A percentile compares a stretch with the other conserved stretches of the same genome.
These are phyloP conservation scores for Ramalina intermedia DNA, from an alignment of 495 filamentous ascomycete genomes.

Conservation along the genomic window DNA sequence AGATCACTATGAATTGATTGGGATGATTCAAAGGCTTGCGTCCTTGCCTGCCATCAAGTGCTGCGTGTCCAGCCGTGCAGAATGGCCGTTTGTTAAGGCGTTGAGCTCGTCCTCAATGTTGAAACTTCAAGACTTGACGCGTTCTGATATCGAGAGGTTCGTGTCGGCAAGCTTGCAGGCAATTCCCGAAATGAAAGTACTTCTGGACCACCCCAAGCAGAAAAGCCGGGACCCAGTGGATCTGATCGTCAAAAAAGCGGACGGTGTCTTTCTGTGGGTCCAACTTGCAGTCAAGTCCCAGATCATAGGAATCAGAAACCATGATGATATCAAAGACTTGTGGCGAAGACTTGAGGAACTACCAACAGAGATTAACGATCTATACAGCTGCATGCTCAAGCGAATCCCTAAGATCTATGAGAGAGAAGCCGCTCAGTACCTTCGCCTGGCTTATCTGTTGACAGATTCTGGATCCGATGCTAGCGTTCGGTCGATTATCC, in stretches of 20 bases:
- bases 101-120: slow-evolving; percentile 12
- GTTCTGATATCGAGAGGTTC: slow-evolving; percentile 2
- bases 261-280: not conserved
- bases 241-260: not conserved
- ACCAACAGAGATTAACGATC: slow-evolving; percentile 2
- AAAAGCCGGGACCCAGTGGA: not conserved
- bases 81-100: slow-evolving; percentile 27
- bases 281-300: not conserved
- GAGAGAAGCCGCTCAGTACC: not conserved
- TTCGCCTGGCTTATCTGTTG: not conserved
- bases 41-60: slow-evolving; percentile 23
- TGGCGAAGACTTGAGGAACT: not conserved
- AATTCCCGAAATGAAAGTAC: not conserved
- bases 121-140: slow-evolving; percentile 1
- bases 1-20: slow-evolving; percentile 11
- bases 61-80: slow-evolving; percentile 37
- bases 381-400: slow-evolving; percentile 6
- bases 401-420: slow-evolving; percentile 3
- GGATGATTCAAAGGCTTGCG: slow-evolving; percentile 8
- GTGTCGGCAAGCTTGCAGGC: not conserved
- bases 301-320: not conserved
- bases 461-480: too few relatives aligned
- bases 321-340: not conserved
- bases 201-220: not conserved
- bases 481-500: too few relatives aligned